Conservation (phyloP, 345 rosid species). For the Erodium maritimum region DNA sequence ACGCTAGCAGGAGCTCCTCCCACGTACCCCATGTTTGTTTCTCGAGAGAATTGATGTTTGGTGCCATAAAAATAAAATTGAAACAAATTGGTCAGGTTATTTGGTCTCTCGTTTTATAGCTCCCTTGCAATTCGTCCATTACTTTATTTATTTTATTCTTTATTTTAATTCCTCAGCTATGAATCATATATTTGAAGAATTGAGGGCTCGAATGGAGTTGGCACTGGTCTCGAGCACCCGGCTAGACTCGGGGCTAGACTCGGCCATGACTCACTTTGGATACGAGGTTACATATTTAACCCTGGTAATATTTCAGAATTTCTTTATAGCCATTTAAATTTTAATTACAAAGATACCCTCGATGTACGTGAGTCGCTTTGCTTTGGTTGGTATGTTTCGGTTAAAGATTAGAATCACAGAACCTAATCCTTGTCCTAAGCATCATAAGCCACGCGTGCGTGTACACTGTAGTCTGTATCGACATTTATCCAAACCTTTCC, state of each 20-base stretch:
- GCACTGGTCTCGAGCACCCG: background rate
- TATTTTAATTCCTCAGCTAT: no score
- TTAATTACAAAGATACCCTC: background rate
- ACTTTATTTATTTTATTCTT: no score
- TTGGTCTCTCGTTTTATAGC: background rate
- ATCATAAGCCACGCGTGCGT: background rate
- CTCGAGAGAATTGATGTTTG: slow-evolving; percentile 12
- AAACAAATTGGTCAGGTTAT: background rate
- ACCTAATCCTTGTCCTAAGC: background rate
- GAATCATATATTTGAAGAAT: no score
- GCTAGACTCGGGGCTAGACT: background rate
- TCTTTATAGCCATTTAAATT: background rate
- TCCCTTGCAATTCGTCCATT: background rate
- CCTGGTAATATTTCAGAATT: no score
- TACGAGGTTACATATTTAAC: no score
- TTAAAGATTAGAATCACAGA: background rate
- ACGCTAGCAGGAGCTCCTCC: slow-evolving; percentile 35
- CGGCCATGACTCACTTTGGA: no score
- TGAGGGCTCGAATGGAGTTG: no score
- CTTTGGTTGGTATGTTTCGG: background rate
- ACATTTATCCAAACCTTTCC: no score
- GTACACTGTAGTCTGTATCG: no score
- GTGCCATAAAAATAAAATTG: slow-evolving; percentile 14
- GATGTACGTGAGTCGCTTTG: background rate
- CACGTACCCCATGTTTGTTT: slow-evolving; percentile 35